Evolutionary conservation across 345 rosid genomes (phyloP).

Genomic region (Erucastrum elatum): DNA sequence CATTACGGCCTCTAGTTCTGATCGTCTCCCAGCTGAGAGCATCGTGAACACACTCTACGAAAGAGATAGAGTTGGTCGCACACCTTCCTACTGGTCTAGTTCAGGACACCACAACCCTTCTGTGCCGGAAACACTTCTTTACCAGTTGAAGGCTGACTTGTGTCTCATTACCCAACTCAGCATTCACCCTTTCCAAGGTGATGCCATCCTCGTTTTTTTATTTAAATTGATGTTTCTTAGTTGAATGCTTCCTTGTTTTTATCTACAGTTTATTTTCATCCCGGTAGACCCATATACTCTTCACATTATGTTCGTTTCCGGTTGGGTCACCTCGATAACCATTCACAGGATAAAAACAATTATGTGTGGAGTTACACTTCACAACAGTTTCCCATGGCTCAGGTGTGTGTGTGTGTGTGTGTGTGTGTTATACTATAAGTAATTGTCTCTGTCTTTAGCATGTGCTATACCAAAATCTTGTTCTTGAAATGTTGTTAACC

Average conservation of each 20-base stretch:
- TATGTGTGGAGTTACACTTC: slow-evolving; percentile 84
- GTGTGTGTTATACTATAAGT: background rate
- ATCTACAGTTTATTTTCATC: slow-evolving; percentile 71
- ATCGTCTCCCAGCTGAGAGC: slow-evolving; percentile 79
- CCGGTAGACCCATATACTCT: slow-evolving; percentile 74
- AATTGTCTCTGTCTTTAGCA: slow-evolving; percentile 3
- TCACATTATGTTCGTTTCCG: slow-evolving; percentile 70
- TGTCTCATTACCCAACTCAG: slow-evolving; percentile 71
- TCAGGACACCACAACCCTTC: slow-evolving; percentile 61
- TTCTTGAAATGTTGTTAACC: background rate
- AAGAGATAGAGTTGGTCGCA: slow-evolving; percentile 45
- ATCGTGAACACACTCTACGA: slow-evolving; percentile 67
- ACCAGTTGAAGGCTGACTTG: slow-evolving; percentile 62
- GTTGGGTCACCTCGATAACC: slow-evolving; percentile 55
- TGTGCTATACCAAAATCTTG: background rate
- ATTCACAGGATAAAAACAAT: slow-evolving; percentile 35
- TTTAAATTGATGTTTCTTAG: background rate
- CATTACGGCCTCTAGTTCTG: slow-evolving; percentile 88
- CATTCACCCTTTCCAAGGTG: slow-evolving; percentile 85
- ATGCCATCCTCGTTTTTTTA: background rate
- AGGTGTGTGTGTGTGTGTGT: background rate
- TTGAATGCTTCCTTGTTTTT: slow-evolving; percentile 16
- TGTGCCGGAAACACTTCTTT: slow-evolving; percentile 78
- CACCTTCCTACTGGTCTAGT: slow-evolving; percentile 94
- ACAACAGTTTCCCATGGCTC: slow-evolving; percentile 54